phyloP scores from a whole-genome alignment of 1,139 yeast genomes.

The Barnettozyma hawaiiensis region DNA sequence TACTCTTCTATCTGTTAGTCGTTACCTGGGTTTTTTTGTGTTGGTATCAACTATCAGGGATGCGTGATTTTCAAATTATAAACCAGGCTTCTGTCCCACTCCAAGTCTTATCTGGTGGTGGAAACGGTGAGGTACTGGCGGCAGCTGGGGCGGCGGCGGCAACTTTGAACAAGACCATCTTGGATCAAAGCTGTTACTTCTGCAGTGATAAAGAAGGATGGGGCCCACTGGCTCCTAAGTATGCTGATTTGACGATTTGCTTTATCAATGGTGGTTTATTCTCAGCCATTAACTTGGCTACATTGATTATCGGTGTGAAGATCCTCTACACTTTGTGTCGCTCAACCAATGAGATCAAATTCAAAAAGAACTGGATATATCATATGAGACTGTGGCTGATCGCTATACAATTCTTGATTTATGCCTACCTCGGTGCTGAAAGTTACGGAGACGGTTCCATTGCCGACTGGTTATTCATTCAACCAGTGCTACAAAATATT shows the following conservation, averaged over 20 bases:
- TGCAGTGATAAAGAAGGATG: constrained; percentile 61
- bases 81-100: constrained; percentile 3
- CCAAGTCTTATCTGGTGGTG: not conserved
- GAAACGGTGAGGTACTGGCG: not conserved
- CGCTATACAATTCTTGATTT: constrained; percentile 7
- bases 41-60: not conserved
- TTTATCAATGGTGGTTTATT: constrained; percentile 67
- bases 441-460: constrained; percentile 15
- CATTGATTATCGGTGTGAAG: constrained; percentile 47
- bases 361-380: constrained; percentile 36
- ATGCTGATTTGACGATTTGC: constrained; percentile 76
- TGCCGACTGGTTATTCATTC: constrained; percentile 25
- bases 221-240: constrained; percentile 56
- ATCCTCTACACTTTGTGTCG: constrained; percentile 36
- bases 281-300: constrained; percentile 44
- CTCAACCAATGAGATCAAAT: constrained; percentile 31
- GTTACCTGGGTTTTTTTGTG: not conserved
- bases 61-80: constrained; percentile 5
- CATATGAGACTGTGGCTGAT: constrained; percentile 31
- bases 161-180: not conserved
- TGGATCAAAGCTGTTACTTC: constrained; percentile 10
- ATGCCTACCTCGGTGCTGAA: constrained; percentile 27
- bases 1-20: not conserved
- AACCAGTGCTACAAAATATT: constrained; percentile 25
- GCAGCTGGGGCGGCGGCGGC: not conserved